A percentile compares a stretch with the other conserved stretches of the same genome.
Conservation (phyloP, 768 basidiomycete genomes). For the Fomitopsis pulvina region DNA sequence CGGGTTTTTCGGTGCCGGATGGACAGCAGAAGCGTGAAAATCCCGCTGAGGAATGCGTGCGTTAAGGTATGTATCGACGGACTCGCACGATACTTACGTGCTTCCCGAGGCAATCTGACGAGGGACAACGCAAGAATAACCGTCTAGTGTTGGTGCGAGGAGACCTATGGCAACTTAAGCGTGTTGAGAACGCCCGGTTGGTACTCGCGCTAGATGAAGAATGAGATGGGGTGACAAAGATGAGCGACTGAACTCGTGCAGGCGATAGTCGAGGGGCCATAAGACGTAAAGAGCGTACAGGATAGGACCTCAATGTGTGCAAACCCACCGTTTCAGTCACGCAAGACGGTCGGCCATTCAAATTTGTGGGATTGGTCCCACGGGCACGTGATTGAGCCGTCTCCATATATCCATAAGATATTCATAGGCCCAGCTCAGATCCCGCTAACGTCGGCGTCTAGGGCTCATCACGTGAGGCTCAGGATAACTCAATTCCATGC, state of each 20-base stretch:
- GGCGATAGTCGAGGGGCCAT: conserved; percentile 34
- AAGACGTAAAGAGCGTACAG: not conserved
- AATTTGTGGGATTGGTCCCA: not conserved
- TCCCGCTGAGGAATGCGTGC: conserved; percentile 67
- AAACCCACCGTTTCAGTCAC: not conserved
- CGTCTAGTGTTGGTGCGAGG: not conserved
- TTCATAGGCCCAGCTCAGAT: no score
- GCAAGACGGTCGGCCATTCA: not conserved
- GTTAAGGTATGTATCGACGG: no score
- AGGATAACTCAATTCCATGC: no score
- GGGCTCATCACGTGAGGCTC: no score
- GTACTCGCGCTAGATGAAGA: not conserved
- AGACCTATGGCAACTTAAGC: not conserved
- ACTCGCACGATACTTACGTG: conserved; percentile 3
- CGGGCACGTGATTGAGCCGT: not conserved
- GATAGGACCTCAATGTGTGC: not conserved
- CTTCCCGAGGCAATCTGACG: conserved; percentile 3
- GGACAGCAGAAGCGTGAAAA: conserved; percentile 63
- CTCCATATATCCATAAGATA: no score
- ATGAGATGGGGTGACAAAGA: conserved; percentile 2
- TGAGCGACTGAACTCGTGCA: conserved; percentile 17
- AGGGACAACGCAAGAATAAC: not conserved
- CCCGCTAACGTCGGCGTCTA: no score
- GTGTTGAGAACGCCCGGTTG: conserved; percentile 7
- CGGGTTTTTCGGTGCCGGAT: conserved; percentile 66